Evolutionary conservation across 345 rosid species (phyloP).

Genomic region (Arabidopsis arenosa): DNA sequence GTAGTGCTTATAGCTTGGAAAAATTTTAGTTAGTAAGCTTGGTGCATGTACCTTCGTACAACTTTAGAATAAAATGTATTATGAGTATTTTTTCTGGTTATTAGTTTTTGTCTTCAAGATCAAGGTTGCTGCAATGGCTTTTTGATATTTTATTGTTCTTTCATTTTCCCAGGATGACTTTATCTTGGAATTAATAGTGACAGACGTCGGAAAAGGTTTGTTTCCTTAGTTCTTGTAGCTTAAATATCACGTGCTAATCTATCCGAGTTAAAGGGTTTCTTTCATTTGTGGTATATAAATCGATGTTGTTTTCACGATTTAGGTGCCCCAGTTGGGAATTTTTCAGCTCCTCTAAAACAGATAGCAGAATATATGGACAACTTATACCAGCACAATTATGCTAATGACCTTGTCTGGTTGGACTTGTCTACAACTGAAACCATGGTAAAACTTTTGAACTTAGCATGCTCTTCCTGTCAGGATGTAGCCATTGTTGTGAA

Average conservation of each 20-base stretch:
- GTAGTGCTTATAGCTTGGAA: constrained; percentile 20
- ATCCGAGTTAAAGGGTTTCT: constrained; percentile 1
- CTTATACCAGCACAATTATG: constrained; percentile 52
- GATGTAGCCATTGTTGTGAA: constrained; percentile 18
- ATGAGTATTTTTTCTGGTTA: constrained; percentile 16
- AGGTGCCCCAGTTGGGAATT: constrained; percentile 80
- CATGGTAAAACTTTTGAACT: constrained; percentile 48
- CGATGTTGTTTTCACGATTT: constrained; percentile 32
- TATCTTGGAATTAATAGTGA: constrained; percentile 67
- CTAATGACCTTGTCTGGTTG: constrained; percentile 65
- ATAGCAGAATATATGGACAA: constrained; percentile 58
- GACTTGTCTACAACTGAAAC: constrained; percentile 62
- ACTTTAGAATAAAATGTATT: constrained; percentile 7
- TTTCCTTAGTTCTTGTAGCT: constrained; percentile 16
- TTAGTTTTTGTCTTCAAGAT: constrained; percentile 29
- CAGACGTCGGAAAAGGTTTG: constrained; percentile 77
- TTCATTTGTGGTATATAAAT: constrained; percentile 24
- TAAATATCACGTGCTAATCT: constrained; percentile 3
- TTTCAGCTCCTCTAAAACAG: constrained; percentile 74
- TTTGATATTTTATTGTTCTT: constrained; percentile 13
- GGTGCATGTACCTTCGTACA: constrained; percentile 32
- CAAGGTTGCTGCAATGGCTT: constrained; percentile 13
- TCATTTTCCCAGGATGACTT: constrained; percentile 62
- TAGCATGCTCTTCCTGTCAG: constrained; percentile 13
- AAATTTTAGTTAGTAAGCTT: constrained; percentile 24